A percentile compares a stretch with the other conserved stretches of the same genome.
Conservation (phyloP, 2,329 filamentous ascomycete genomes). For the Gremmenia infestans region DNA sequence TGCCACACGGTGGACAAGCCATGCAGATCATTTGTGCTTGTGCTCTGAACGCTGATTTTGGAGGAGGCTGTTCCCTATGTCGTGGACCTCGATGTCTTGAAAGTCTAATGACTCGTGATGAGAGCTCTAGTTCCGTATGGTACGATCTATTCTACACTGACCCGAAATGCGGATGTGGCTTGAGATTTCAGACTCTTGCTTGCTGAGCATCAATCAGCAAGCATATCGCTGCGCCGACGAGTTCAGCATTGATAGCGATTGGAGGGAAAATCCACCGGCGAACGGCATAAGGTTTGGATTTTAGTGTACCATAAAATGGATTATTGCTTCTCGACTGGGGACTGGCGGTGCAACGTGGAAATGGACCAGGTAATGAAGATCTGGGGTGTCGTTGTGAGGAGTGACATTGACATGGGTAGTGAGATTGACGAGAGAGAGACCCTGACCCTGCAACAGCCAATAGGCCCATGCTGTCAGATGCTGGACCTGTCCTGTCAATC, state of each 20-base stretch:
- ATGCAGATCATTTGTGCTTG: neutral
- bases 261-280: neutral
- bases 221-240: neutral
- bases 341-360: neutral
- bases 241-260: neutral
- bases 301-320: neutral
- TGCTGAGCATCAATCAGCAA: too few species aligned
- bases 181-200: too few species aligned
- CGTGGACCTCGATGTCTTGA: too few species aligned
- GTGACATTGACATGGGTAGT: neutral
- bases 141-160: too few species aligned
- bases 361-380: neutral
- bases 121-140: too few species aligned
- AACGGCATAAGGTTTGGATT: neutral
- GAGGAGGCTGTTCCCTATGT: too few species aligned
- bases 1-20: neutral
- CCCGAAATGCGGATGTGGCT: too few species aligned
- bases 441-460: neutral
- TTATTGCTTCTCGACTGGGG: neutral
- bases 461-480: neutral
- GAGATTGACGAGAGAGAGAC: neutral
- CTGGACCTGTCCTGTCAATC: slow-evolving; percentile 4
- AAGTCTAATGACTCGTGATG: too few species aligned
- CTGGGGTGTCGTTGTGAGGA: neutral
- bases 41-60: neutral